Evolutionary conservation across 495 filamentous ascomycete species (phyloP), one percentile per base, ranked within the genome.

Genomic region (Penicillium canescens): DNA sequence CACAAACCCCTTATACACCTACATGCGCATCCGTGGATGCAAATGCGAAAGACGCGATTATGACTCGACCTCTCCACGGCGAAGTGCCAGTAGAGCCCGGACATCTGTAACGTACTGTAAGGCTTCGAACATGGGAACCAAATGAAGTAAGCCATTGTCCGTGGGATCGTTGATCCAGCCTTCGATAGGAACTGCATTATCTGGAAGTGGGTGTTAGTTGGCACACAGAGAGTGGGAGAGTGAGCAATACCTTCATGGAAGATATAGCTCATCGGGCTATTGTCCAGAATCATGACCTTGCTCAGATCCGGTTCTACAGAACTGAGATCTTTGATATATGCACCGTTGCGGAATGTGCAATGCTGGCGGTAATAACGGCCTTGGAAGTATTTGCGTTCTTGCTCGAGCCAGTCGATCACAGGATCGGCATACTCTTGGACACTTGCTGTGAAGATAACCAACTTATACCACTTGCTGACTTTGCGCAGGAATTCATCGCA

Each of bases 401-500:
- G 86, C 73, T 98, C 94, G 49, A 98, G 81, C 92, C 92, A 98
- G 79, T 98, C 95, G 64, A 98, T 97, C 37, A 98, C 94, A 9
- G 94, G 94, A 73, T 98, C 94, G 53, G 94, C 94, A 64, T 98
- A 98, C 68, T 98, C 94, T 68, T 98, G 94, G 26, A 98, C 95
- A 37, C 90, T 95, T 9, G 94, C 94, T 6, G 94, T 98, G 70
- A 98, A 98, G 45, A 96, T 76, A 48, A 98, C 87, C n/a, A 98
- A 79, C 68, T 96, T 97, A 70, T 96, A 98, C 94, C 94, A 98
- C 76, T 94, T 94, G 78, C 85, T 90, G 43, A 93, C 84, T 82
- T 95, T 92, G 69, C 92, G 85, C 60, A 98, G 73, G 65, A 98
- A 98, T 53, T 98, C 94, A 70, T 98, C 93, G 72, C 95, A 98